A percentile compares a stretch with the other conserved stretches of the same genome.
These are phyloP conservation scores for Dryas alaskensis DNA, from an alignment of 306 rosid species.

Conservation along the genomic window DNA sequence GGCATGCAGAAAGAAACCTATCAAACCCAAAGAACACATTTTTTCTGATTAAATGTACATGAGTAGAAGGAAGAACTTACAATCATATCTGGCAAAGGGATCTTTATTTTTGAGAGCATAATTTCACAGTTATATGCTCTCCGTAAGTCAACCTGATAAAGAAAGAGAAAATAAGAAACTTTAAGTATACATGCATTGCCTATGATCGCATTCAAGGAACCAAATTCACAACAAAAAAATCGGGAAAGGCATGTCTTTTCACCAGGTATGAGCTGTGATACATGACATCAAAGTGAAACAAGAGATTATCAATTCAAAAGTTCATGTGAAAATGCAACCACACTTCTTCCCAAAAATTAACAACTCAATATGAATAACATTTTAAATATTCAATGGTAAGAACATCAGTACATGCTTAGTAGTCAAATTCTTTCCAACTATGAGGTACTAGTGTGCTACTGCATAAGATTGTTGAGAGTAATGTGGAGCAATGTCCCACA, in stretches of 20 bases:
- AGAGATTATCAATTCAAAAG: neutral
- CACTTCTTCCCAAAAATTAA: neutral
- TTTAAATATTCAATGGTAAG: neutral
- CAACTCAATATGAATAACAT: neutral
- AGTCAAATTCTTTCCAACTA: neutral
- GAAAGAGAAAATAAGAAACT: conserved; percentile 9
- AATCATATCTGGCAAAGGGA: conserved; percentile 57
- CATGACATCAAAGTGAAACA: neutral
- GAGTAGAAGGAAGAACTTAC: conserved; percentile 36
- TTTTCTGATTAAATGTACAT: neutral
- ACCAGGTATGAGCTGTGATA: conserved; percentile 1
- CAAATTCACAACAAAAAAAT: neutral
- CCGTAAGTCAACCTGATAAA: conserved; percentile 55
- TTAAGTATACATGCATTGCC: neutral
- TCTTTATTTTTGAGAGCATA: conserved; percentile 60
- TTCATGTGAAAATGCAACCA: neutral
- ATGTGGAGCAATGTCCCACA: too few relatives aligned
- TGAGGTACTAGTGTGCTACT: neutral
- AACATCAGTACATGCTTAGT: neutral
- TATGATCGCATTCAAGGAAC: neutral
- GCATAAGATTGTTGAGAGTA: neutral
- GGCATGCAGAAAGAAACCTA: neutral
- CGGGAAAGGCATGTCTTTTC: neutral
- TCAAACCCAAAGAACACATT: neutral
- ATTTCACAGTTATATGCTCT: conserved; percentile 64